These are phyloP conservation scores for Exidia glandulosa DNA, from an alignment of 768 basidiomycete genomes.

Conservation along the genomic window DNA sequence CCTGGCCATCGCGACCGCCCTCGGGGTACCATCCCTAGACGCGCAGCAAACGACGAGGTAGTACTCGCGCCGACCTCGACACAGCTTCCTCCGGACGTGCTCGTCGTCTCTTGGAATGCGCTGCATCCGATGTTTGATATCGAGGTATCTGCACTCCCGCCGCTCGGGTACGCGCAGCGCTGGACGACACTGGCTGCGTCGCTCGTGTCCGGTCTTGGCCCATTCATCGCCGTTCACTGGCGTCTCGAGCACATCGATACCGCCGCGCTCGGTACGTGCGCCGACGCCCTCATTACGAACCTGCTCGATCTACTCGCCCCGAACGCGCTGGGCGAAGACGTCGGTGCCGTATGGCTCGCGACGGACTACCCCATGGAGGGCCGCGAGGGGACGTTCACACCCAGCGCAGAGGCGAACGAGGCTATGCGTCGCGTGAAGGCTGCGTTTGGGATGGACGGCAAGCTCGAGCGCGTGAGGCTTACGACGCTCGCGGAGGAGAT, in stretches of 20 bases:
- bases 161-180: constrained; percentile 32
- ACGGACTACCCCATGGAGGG: constrained; percentile 39
- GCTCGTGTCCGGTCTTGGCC: constrained; percentile 23
- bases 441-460: constrained; percentile 32
- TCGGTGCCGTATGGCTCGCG: constrained; percentile 42
- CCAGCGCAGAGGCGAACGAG: constrained; percentile 28
- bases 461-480: constrained; percentile 29
- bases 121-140: constrained; percentile 32
- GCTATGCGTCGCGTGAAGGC: constrained; percentile 32
- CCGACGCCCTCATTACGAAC: constrained; percentile 35
- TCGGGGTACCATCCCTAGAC: background rate
- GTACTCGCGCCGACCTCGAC: background rate
- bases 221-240: constrained; percentile 47
- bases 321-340: constrained; percentile 15
- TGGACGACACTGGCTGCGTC: constrained; percentile 31
- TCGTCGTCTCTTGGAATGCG: constrained; percentile 44
- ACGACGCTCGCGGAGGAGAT: constrained; percentile 33
- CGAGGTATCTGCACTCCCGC: constrained; percentile 7
- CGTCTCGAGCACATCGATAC: constrained; percentile 40
- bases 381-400: constrained; percentile 37
- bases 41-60: constrained; percentile 7
- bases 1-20: background rate
- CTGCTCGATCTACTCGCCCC: constrained; percentile 24
- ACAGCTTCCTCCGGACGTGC: constrained; percentile 25
- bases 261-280: constrained; percentile 34